phyloP scores from a whole-genome alignment of 441 rosid species.

The Manihot esculenta region DNA sequence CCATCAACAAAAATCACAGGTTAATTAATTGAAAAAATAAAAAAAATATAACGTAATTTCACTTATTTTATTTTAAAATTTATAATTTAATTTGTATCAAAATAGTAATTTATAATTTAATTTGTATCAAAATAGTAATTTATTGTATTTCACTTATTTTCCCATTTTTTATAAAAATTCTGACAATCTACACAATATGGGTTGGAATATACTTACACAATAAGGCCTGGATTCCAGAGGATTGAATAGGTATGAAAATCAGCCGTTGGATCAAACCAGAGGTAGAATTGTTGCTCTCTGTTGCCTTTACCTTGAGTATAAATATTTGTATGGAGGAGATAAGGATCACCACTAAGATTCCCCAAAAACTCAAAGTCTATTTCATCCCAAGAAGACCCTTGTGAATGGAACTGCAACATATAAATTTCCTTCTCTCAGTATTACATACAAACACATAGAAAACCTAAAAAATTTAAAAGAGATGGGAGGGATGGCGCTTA shows the following conservation, averaged over 20 bases:
- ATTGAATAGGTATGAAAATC: slow-evolving; percentile 46
- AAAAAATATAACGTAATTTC: too few relatives aligned
- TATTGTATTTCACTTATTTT: too few relatives aligned
- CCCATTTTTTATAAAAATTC: neutral
- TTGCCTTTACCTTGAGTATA: slow-evolving; percentile 41
- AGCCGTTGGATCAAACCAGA: slow-evolving; percentile 46
- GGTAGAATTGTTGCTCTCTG: slow-evolving; percentile 43
- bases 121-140: too few relatives aligned
- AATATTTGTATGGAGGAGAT: slow-evolving; percentile 39
- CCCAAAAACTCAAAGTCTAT: slow-evolving; percentile 25
- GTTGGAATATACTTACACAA: slow-evolving; percentile 27
- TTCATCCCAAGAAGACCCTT: slow-evolving; percentile 7
- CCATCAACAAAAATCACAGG: too few relatives aligned
- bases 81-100: too few relatives aligned
- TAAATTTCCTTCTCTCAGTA: neutral
- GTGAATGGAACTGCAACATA: neutral
- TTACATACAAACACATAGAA: neutral
- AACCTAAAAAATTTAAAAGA: too few relatives aligned
- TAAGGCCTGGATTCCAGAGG: slow-evolving; percentile 43
- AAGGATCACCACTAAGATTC: slow-evolving; percentile 42
- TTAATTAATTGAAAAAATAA: too few relatives aligned
- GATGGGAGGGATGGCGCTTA: neutral
- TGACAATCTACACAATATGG: neutral
- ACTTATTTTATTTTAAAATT: too few relatives aligned
- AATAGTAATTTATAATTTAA: too few relatives aligned